phyloP scores from a whole-genome alignment of 192 early-diverging fungal species.

The Podila epigama region DNA sequence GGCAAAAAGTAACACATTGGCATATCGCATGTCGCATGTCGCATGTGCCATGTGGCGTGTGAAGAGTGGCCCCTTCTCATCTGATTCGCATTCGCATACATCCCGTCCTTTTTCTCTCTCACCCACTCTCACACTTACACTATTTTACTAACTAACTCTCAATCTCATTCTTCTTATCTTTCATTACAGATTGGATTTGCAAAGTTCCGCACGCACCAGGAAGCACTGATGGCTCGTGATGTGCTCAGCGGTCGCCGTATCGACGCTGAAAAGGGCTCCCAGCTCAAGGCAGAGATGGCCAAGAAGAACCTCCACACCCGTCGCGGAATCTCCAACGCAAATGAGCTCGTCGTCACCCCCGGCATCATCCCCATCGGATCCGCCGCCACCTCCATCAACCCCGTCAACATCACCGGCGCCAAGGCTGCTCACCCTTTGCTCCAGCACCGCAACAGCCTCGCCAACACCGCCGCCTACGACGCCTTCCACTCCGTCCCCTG shows the following conservation, averaged over 20 bases:
- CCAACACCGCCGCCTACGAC: constrained; percentile 48
- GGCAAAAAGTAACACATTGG: too few species aligned
- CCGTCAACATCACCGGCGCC: constrained; percentile 35
- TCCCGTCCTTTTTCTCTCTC: background rate
- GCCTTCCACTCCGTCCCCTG: constrained; percentile 51
- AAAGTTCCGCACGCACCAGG: constrained; percentile 90
- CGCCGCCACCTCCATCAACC: constrained; percentile 36
- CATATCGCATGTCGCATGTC: too few species aligned
- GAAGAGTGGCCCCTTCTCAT: too few species aligned
- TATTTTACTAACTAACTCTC: background rate
- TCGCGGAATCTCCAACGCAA: constrained; percentile 70
- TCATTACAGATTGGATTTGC: constrained; percentile 94
- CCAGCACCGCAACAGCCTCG: constrained; percentile 49
- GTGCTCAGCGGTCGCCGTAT: constrained; percentile 91
- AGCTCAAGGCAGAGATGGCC: constrained; percentile 98
- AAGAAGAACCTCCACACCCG: constrained; percentile 98
- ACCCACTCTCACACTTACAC: background rate
- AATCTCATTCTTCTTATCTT: background rate
- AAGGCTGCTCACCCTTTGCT: constrained; percentile 31
- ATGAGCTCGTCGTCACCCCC: constrained; percentile 40
- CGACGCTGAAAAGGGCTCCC: constrained; percentile 83
- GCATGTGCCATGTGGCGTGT: too few species aligned
- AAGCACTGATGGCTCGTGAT: constrained; percentile 93
- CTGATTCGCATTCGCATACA: too few species aligned
- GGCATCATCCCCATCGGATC: constrained; percentile 38